Evolutionary conservation across 1,284 basidiomycete species (phyloP), one percentile per base, ranked within the genome.

Genomic region (Inonotus hispidus): DNA sequence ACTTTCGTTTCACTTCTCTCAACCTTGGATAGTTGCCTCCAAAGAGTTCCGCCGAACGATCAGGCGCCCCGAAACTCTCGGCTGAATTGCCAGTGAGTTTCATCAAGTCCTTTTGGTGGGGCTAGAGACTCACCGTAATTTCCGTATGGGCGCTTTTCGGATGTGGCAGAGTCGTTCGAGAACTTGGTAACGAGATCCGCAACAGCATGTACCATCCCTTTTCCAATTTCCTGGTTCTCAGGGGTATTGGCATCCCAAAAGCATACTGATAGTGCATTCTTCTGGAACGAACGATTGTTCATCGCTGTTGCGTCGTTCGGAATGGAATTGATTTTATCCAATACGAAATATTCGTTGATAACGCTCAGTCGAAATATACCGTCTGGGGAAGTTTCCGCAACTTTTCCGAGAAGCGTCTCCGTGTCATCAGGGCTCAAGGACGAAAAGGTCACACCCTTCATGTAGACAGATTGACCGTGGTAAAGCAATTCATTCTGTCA

Each of bases 311-410:
- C 71, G 21, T 71, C 71, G 21, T 68, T 66, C 1, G 76, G 70
- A 7, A 81, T 73, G 7, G 73, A 67, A 56, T 68, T 70, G 56
- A 79, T 68, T 62, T 77, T 78, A 2, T 65, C 64, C 27, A 75
- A 69, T 8, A 77, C 73, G 64, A 77, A 69, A 62, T 77, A 78
- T 66, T 82, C 81, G 59, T 75, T 74, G 6, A 66, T 38, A 54
- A 46, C 25, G 11, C 60, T 37, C 21, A 63, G 7, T 8, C 38
- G 53, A 11, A 39, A 45, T 19, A 21, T 35, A 21, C 32, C 45
- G 32, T 54, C 53, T 13, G 53, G 8, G 32, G 35, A 52, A n/a
- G 55, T 8, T 21, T 59, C 57, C 23, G 53, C 39, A 13, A 63
- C 37, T n/a, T 57, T 60, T 14, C 59, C 32, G 6, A 60, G 47